Evolutionary conservation across 1,284 basidiomycete species (phyloP).

Genomic region (Moesziomyces sp.): DNA sequence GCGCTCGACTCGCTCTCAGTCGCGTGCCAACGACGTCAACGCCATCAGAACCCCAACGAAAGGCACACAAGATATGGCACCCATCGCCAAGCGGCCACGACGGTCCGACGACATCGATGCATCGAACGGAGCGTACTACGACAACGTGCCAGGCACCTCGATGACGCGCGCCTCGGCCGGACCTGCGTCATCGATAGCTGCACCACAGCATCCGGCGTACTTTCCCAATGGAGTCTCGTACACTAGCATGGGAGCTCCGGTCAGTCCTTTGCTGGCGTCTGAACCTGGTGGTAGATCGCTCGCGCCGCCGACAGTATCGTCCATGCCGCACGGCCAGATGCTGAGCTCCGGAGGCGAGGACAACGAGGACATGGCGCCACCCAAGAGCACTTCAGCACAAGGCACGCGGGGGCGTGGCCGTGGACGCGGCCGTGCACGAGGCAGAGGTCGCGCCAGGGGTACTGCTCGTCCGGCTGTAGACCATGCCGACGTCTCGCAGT

Average conservation of each 20-base stretch:
- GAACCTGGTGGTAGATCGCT: constrained; percentile 3
- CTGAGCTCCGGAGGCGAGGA: constrained; percentile 24
- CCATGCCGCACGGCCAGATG: background rate
- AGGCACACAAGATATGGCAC: constrained; percentile 9
- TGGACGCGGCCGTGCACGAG: constrained; percentile 9
- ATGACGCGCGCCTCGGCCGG: constrained; percentile 12
- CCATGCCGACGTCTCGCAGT: background rate
- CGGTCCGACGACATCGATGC: constrained; percentile 10
- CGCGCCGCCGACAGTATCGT: background rate
- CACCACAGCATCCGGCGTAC: constrained; percentile 9
- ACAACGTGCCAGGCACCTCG: constrained; percentile 27
- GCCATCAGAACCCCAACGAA: background rate
- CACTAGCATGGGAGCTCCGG: background rate
- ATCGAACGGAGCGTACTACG: constrained; percentile 9
- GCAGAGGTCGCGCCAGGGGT: constrained; percentile 11
- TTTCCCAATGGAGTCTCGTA: constrained; percentile 7
- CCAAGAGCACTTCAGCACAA: constrained; percentile 9
- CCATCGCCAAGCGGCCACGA: constrained; percentile 26
- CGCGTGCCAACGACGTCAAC: background rate
- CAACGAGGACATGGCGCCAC: constrained; percentile 30
- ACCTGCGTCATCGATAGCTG: background rate
- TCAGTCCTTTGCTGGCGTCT: constrained; percentile 12
- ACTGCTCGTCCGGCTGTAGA: background rate
- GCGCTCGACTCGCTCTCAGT: background rate
- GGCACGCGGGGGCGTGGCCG: constrained; percentile 7